phyloP scores from a whole-genome alignment of 2,329 filamentous ascomycete species.

The Venturia oleaginea region DNA sequence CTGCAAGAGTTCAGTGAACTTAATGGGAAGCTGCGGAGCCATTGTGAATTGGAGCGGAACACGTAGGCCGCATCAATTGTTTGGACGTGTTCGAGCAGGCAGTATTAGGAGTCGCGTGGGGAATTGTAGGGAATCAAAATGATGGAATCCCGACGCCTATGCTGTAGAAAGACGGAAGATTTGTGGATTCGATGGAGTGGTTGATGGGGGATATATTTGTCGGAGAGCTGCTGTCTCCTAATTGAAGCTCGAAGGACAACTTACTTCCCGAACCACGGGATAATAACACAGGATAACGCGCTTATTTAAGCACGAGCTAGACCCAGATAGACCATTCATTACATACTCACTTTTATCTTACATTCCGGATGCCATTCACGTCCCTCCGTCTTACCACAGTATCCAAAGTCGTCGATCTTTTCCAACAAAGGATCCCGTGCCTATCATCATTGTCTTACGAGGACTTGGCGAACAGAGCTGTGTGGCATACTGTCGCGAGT shows the following conservation, averaged over 20 bases:
- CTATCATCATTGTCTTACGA: too few relatives aligned
- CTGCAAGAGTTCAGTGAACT: conserved; percentile 86
- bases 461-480: too few relatives aligned
- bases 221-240: not conserved
- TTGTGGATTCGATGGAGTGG: not conserved
- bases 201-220: conserved; percentile 3
- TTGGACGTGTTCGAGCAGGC: conserved; percentile 2
- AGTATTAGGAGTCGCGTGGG: conserved; percentile 2
- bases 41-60: conserved; percentile 27
- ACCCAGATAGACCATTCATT: not conserved
- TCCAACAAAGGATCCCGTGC: too few relatives aligned
- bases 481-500: too few relatives aligned
- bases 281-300: not conserved
- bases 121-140: not conserved
- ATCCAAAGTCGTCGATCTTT: too few relatives aligned
- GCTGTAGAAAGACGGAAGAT: not conserved
- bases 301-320: not conserved
- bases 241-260: not conserved
- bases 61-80: conserved; percentile 8
- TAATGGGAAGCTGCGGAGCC: conserved; percentile 69
- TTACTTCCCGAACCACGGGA: not conserved
- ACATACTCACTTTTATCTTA: not conserved
- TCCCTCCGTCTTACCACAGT: too few relatives aligned
- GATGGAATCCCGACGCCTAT: not conserved
- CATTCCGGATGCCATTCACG: too few relatives aligned